Evolutionary conservation across 129 eudicot genomes (phyloP).

Genomic region (Glebionis coronaria): DNA sequence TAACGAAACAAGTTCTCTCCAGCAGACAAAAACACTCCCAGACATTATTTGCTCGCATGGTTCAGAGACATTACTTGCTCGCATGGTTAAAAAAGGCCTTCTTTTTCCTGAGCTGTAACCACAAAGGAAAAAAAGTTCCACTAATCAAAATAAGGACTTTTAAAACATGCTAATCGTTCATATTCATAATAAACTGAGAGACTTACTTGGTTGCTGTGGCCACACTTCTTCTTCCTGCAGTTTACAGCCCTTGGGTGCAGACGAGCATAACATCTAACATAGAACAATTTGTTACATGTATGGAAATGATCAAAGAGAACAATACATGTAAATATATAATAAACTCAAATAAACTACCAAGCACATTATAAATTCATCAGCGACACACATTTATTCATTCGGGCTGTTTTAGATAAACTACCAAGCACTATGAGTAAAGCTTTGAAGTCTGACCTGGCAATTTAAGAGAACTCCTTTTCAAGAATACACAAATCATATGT

Average conservation of each 20-base stretch:
- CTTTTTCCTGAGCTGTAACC: not conserved
- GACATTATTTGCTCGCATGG: not conserved
- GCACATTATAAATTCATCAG: not conserved
- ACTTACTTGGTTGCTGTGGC: constrained; percentile 4
- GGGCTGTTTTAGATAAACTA: not conserved
- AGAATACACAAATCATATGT: too few species aligned
- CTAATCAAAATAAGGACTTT: not conserved
- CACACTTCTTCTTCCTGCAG: constrained; percentile 16
- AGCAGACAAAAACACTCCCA: not conserved
- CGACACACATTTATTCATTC: too few species aligned
- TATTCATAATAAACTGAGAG: not conserved
- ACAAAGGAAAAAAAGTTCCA: not conserved
- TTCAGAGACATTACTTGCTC: not conserved
- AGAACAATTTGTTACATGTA: not conserved
- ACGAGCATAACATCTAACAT: constrained; percentile 1
- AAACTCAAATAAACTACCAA: too few species aligned
- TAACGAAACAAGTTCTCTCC: not conserved
- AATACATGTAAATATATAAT: too few species aligned
- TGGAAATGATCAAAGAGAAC: too few species aligned
- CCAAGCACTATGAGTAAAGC: not conserved
- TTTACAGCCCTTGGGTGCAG: constrained; percentile 2
- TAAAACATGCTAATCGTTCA: not conserved
- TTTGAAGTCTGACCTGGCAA: too few species aligned
- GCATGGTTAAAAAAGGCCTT: too few species aligned
- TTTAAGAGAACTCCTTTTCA: too few species aligned